Evolutionary conservation across 164 flowering plant species (phyloP), one percentile per base, ranked within the genome.

Genomic region (Kalanchoe fedtschenkoi): DNA sequence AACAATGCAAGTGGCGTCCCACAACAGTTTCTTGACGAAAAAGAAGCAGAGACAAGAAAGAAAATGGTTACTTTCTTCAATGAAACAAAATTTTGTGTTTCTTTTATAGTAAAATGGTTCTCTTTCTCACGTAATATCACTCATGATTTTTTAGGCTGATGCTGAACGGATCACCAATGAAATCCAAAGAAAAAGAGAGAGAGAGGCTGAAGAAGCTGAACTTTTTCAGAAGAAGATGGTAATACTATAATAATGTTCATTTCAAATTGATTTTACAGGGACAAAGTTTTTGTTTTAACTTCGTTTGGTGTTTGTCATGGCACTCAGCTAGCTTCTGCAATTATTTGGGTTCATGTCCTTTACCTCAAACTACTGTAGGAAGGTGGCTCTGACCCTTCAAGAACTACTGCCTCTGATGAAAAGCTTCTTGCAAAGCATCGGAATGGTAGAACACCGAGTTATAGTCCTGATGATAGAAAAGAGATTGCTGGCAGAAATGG

Each of bases 301-400:
- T 74, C 44, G 60, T 43, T 69, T 68, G 77, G 80, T 83, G 72
- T 83, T 78, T 81, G 73, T 83, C 72, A 77, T 82, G 85, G 76
- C 73, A 69, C 77, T 93, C 97, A 93, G 96, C 95, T 83, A 81
- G 85, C 86, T 89, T 92, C 96, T 89, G 89, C 97, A 88, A 88
- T 90, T 85, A 83, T 93, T 90, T 90, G 87, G 95, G 96, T 87
- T 90, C 95, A 93, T 90, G 80, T 87, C 96, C 95, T 86, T 92
- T 93, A 83, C 99, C 92, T 88, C 95, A 84, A 85, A 88, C 95
- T 90, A 77, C 96, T 90, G 99, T 93, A 93, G 99, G 97, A 83
- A 62, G 80, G 72, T 34, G 83, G 70, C 64, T 68, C 59, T 71
- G 83, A 77, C 33, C 46, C 21, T 30, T 60, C 62, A 17, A 80